Conservation (phyloP, 257 asterid genomes). For the Przewalskia tangutica region DNA sequence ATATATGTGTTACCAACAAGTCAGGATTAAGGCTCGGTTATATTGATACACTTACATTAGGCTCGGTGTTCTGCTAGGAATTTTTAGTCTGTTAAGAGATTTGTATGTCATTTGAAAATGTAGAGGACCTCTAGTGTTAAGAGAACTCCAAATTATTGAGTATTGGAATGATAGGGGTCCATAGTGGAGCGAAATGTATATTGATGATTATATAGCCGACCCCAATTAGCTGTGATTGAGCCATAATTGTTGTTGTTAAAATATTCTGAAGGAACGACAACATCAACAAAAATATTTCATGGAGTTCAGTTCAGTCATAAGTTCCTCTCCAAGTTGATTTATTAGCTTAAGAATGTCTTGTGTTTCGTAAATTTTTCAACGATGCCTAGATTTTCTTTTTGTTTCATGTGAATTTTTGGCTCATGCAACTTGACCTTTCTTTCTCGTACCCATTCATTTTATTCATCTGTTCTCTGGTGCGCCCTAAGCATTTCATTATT, state of each 20-base stretch:
- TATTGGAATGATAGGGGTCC: not conserved
- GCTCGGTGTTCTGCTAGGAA: not conserved
- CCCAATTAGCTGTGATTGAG: not conserved
- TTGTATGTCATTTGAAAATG: not conserved
- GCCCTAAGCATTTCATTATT: not conserved
- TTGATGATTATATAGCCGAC: not conserved
- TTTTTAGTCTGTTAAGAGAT: not conserved
- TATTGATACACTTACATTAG: not conserved
- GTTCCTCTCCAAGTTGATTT: not conserved
- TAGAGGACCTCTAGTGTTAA: not conserved
- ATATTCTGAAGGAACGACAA: not conserved
- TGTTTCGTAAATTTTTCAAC: not conserved
- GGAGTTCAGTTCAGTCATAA: not conserved
- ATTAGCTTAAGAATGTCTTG: not conserved
- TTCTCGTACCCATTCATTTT: not conserved
- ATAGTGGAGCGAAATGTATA: not conserved
- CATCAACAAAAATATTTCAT: not conserved
- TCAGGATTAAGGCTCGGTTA: not conserved
- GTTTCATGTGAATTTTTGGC: not conserved
- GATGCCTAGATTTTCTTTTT: not conserved
- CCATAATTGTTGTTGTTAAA: not conserved
- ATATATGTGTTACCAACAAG: not conserved
- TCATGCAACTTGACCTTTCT: not conserved
- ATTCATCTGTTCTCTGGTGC: not conserved
- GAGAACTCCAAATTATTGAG: not conserved